Evolutionary conservation across 192 early-diverging fungal genomes (phyloP).

Genomic region (Coemansia sp.): DNA sequence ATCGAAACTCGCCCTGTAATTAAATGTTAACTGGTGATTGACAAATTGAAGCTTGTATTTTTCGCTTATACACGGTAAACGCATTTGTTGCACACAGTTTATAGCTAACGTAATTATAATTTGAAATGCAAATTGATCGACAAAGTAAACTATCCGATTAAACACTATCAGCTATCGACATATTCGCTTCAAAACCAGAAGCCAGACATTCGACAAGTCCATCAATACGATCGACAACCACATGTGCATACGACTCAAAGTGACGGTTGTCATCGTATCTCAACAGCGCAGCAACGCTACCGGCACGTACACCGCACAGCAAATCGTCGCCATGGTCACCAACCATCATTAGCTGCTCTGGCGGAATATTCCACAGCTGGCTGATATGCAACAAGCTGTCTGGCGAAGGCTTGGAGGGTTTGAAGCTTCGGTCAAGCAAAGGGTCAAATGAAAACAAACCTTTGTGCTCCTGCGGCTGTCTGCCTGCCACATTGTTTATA

Average conservation of each 20-base stretch:
- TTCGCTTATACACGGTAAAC: neutral
- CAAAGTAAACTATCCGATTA: neutral
- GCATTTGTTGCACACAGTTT: neutral
- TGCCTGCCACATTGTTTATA: slow-evolving; percentile 36
- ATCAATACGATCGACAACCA: slow-evolving; percentile 47
- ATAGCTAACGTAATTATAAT: neutral
- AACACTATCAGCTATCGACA: slow-evolving; percentile 18
- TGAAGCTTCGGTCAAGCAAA: slow-evolving; percentile 50
- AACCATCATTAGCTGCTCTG: slow-evolving; percentile 55
- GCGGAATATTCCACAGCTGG: slow-evolving; percentile 40
- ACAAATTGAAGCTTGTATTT: neutral
- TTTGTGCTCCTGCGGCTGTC: slow-evolving; percentile 25
- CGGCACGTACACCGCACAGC: slow-evolving; percentile 50
- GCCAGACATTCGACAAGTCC: slow-evolving; percentile 22
- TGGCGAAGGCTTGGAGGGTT: slow-evolving; percentile 53
- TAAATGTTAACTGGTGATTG: neutral
- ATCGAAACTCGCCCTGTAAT: neutral
- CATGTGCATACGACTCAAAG: slow-evolving; percentile 40
- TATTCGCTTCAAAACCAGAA: slow-evolving; percentile 36
- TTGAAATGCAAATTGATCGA: neutral
- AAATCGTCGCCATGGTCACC: slow-evolving; percentile 57
- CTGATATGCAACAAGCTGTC: slow-evolving; percentile 46
- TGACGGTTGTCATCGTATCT: slow-evolving; percentile 33
- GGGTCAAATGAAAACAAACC: slow-evolving; percentile 49
- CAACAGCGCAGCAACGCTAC: slow-evolving; percentile 47